Evolutionary conservation across 139 green algal species (phyloP).

Genomic region (Diplosphaera chodatii): DNA sequence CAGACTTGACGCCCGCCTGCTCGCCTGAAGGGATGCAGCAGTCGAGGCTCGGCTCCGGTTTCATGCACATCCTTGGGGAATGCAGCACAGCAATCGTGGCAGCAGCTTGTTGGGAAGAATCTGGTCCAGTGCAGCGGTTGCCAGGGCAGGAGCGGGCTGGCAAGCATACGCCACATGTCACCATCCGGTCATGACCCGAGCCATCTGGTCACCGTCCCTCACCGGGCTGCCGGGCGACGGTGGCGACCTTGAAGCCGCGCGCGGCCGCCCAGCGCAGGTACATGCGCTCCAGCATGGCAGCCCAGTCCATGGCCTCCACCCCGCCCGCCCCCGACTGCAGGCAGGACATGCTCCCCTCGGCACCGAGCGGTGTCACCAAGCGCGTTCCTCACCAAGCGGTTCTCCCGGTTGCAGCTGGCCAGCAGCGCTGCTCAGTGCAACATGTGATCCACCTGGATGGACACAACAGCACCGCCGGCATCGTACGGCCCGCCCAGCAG

Average conservation of each 20-base stretch:
- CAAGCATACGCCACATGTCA: too few species aligned
- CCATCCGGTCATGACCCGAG: too few species aligned
- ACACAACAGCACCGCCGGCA: conserved; percentile 15
- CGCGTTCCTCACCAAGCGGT: too few species aligned
- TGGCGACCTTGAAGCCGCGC: conserved; percentile 28
- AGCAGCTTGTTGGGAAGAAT: too few species aligned
- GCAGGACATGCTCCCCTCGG: too few species aligned
- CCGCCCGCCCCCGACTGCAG: conserved; percentile 73
- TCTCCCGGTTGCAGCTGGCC: too few species aligned
- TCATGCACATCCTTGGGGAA: not conserved
- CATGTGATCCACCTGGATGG: conserved; percentile 16
- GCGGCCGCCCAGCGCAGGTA: conserved; percentile 77
- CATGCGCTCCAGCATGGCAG: conserved; percentile 91
- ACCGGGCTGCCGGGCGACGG: conserved; percentile 34
- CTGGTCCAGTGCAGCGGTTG: too few species aligned
- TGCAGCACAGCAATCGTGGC: too few species aligned
- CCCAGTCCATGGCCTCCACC: conserved; percentile 89
- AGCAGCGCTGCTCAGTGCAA: too few species aligned
- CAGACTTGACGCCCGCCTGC: conserved; percentile 85
- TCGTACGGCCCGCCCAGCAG: conserved; percentile 70
- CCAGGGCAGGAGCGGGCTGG: too few species aligned
- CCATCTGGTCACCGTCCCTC: not conserved
- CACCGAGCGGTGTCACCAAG: too few species aligned
- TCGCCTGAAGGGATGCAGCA: conserved; percentile 38
- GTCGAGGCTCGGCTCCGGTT: not conserved